Base-by-base conservation (phyloP, 176 grass and related monocot genomes). In the Canna indica region DNA sequence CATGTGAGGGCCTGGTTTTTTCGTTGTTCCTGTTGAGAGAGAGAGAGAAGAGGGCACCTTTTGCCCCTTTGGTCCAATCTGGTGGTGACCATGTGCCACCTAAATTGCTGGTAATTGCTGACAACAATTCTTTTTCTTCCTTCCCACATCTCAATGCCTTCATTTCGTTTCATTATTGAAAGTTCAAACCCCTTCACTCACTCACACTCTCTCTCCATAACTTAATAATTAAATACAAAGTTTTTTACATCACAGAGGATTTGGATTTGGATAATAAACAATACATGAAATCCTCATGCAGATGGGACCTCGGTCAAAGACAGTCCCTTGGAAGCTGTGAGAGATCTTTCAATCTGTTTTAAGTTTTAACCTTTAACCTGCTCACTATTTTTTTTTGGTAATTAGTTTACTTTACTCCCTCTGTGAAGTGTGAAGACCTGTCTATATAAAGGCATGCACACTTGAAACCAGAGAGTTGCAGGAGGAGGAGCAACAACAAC, bases 1-100 rank as follows among this genome's bases (percentile, higher is more conserved):
- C 75, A 77, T 59, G 75, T 77, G 75, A 69, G 15, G 64, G 31
- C 64, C 65, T 46, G 64, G 22, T 60, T 69, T 59, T 59, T 54
- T 59, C 39, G 65, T 46, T 77, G 75, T 26, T 59, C 25, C 36
- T 69, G 50, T 69, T n/a, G 64, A 24, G 48, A 44, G 24, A 67
- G 67, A 2, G 34, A 5, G 46, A 18, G 62, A 9, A 53, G 30
- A 7, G 7, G 1, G 24, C 13, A 25, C 39, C 39, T 61, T 62
- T 14, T 44, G 36, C 22, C 25, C 44, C n/a, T 67, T 39, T 53
- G 62, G 7, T 57, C 46, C 33, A 58, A 58, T 77, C 47, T 6
- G 64, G 65, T 59, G 34, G 64, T 50, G 24, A 15, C 75, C 75
- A 69, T 69, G 64, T 77, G 74, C 61, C 74, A 27, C 42, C 30